A percentile compares a stretch with the other conserved stretches of the same genome.
Evolutionary conservation across 1,139 yeast genomes (phyloP).

Genomic region (Nakaseomyces delphensis): DNA sequence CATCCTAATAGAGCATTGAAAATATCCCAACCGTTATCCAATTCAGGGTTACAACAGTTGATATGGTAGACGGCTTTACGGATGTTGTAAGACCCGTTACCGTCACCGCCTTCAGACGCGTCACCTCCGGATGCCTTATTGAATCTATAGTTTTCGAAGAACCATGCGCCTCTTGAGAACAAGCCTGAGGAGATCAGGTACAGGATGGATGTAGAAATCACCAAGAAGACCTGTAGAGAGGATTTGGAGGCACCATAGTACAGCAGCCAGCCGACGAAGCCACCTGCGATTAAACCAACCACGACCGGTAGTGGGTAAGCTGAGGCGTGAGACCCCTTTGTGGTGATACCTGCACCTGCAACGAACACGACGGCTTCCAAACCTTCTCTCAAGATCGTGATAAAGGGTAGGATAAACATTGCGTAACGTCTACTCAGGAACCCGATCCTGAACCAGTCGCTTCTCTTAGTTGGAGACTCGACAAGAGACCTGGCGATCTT

Average conservation of each 20-base stretch:
- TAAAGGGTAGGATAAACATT: conserved; percentile 67
- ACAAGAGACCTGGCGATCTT: conserved; percentile 50
- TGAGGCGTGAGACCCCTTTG: conserved; percentile 43
- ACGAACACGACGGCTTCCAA: conserved; percentile 85
- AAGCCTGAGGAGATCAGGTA: conserved; percentile 84
- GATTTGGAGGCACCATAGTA: conserved; percentile 68
- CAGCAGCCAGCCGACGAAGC: conserved; percentile 52
- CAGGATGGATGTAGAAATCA: conserved; percentile 70
- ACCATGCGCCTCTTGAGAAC: conserved; percentile 87
- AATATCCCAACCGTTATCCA: conserved; percentile 87
- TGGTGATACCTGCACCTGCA: conserved; percentile 74
- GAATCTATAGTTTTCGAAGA: conserved; percentile 58
- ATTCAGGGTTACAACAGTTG: conserved; percentile 86
- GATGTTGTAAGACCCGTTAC: conserved; percentile 86
- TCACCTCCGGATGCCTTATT: conserved; percentile 71
- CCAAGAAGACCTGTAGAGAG: conserved; percentile 71
- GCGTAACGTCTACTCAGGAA: conserved; percentile 52
- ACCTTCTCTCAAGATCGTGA: conserved; percentile 84
- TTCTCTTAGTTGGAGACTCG: conserved; percentile 34
- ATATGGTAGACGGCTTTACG: conserved; percentile 79
- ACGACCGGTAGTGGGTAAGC: conserved; percentile 81
- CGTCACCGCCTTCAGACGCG: conserved; percentile 81
- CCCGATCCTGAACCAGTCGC: conserved; percentile 33
- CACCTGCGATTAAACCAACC: conserved; percentile 68
- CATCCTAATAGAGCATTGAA: conserved; percentile 82